phyloP scores from a whole-genome alignment of 78 protist genomes.

The Tieghemostelium lacteum region DNA sequence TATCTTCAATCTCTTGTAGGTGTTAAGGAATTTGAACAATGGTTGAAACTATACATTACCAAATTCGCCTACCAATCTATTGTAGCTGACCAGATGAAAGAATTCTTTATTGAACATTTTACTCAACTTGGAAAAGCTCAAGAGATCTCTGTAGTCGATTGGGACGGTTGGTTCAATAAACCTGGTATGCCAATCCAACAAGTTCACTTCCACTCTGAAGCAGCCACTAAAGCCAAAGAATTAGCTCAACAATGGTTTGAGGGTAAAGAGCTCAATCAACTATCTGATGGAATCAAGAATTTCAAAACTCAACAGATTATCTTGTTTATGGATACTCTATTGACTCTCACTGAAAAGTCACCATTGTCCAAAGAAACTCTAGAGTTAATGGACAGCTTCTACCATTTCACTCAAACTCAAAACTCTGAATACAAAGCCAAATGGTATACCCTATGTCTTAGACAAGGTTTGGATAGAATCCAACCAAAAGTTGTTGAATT shows the following conservation, averaged over 20 bases:
- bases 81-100: slow-evolving; percentile 77
- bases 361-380: slow-evolving; percentile 2
- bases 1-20: slow-evolving; percentile 86
- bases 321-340: slow-evolving; percentile 48
- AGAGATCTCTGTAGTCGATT: slow-evolving; percentile 59
- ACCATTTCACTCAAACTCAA: slow-evolving; percentile 3
- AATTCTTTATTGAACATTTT: slow-evolving; percentile 34
- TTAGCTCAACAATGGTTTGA: slow-evolving; percentile 51
- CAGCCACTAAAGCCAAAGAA: slow-evolving; percentile 7
- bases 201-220: not conserved
- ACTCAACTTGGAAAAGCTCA: slow-evolving; percentile 24
- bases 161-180: slow-evolving; percentile 81
- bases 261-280: not conserved
- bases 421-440: slow-evolving; percentile 77
- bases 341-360: not conserved
- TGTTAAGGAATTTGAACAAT: slow-evolving; percentile 44
- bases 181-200: slow-evolving; percentile 85
- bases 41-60: slow-evolving; percentile 55
- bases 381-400: slow-evolving; percentile 56
- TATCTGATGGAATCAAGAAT: not conserved
- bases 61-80: slow-evolving; percentile 51
- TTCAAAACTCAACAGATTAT: slow-evolving; percentile 65
- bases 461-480: slow-evolving; percentile 12
- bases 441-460: slow-evolving; percentile 60
- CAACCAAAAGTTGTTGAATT: slow-evolving; percentile 59